Base-by-base conservation (phyloP, 768 basidiomycete species). In the Boletus rex-veris region DNA sequence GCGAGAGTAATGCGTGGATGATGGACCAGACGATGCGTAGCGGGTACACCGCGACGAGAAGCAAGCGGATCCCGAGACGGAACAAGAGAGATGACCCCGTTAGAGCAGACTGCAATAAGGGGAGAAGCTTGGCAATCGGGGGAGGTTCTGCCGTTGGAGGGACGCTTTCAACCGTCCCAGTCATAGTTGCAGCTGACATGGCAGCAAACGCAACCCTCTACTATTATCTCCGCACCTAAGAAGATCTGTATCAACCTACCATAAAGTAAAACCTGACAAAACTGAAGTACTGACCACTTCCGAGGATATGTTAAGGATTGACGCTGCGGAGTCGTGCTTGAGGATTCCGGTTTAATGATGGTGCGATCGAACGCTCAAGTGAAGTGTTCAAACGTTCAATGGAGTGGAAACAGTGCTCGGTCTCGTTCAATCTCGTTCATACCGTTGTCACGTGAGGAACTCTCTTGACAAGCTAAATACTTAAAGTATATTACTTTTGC, bases 1-100 rank as follows among this genome's bases (percentile, higher is more conserved):
- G 85, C 3, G 78, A 75, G 45, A 86, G 59, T 36, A 82, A 33
- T 58, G 80, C 80, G 6, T 61, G 39, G 3, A 70, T 16, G 11
- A 69, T 55, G 18, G 61, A 56, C 56, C 64, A 70, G 39, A 71
- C 50, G 18, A 61, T 45, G 48, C 45, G 52, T 45, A 70, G 24
- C 9, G 68, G 70, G 37, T 53, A 49, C 19, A 46, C 48, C 42
- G 48, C n/a, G 2, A 33, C 48, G 41, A 66, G 40, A 35, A 66
- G 36, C 37, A 54, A 28, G 41, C 52, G 54, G 33, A 48, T 3
- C 11, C 37, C 58, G 39, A 65, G 31, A 10, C 47, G 58, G 42
- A 65, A n/a, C n/a, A 65, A 35, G 28, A 59, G 35, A 12, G 59
- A 58, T 2, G 35, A 44, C 9, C 49, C 58, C 10, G 47, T 33